Conservation (phyloP, 495 filamentous ascomycete species). For the Chaetomium cochliodes region DNA sequence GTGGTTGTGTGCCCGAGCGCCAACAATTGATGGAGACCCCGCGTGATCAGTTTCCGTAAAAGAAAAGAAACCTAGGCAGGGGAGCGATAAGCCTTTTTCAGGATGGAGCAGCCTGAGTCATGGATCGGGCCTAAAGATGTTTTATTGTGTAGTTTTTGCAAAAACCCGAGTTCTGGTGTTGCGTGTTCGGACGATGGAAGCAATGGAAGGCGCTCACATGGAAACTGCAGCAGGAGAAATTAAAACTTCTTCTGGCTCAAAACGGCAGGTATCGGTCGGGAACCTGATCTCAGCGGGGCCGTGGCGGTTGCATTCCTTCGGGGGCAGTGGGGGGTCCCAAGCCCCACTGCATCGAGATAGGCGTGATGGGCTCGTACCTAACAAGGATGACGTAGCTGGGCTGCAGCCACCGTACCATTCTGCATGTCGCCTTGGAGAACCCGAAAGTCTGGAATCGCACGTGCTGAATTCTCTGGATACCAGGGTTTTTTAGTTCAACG, state of each 20-base stretch:
- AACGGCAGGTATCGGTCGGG: conserved; percentile 9
- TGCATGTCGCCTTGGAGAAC: background rate
- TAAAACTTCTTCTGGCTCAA: background rate
- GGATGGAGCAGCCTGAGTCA: too few species aligned
- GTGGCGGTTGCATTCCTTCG: background rate
- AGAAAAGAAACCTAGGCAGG: background rate
- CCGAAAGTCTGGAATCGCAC: conserved; percentile 10
- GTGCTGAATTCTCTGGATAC: background rate
- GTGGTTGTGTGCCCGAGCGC: background rate
- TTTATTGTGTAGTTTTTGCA: too few species aligned
- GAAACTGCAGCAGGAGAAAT: background rate
- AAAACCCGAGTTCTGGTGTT: background rate
- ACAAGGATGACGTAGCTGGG: conserved; percentile 16
- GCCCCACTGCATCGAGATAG: background rate
- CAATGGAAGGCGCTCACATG: background rate
- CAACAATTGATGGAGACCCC: background rate
- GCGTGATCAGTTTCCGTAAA: background rate
- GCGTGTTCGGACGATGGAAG: background rate
- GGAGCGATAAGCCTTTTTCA: background rate
- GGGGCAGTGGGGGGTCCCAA: background rate
- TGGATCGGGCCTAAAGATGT: too few species aligned
- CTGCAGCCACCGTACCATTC: background rate
- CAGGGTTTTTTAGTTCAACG: background rate
- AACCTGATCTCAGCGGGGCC: conserved; percentile 8
- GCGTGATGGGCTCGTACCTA: conserved; percentile 1